phyloP scores from a whole-genome alignment of 441 rosid genomes.

The Gossypium gossypioides region DNA sequence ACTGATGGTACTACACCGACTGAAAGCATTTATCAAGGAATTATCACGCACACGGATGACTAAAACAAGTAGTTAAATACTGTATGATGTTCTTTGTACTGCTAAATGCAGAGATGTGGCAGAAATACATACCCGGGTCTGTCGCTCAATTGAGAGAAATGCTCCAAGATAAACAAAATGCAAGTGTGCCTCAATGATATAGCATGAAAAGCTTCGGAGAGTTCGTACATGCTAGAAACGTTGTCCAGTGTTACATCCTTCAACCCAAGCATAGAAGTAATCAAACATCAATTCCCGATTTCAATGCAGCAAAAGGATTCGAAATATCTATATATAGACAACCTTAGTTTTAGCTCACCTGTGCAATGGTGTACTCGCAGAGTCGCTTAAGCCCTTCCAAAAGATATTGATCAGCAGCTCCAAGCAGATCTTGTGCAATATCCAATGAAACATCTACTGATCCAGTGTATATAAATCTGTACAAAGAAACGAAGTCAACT shows the following conservation, averaged over 20 bases:
- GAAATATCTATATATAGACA: not conserved
- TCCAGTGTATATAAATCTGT: slow-evolving; percentile 94
- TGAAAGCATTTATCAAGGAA: not conserved
- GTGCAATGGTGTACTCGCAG: slow-evolving; percentile 91
- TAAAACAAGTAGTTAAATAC: not conserved
- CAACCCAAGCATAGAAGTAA: not conserved
- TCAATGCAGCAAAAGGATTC: slow-evolving; percentile 11
- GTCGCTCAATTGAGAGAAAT: slow-evolving; percentile 69
- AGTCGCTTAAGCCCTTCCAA: slow-evolving; percentile 92
- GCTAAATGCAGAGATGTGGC: not conserved
- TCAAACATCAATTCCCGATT: slow-evolving; percentile 14
- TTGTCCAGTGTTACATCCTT: slow-evolving; percentile 87
- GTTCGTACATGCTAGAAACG: slow-evolving; percentile 87
- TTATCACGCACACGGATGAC: not conserved
- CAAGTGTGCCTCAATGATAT: slow-evolving; percentile 82
- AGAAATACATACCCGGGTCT: slow-evolving; percentile 54
- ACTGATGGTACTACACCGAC: not conserved
- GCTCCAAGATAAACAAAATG: slow-evolving; percentile 87
- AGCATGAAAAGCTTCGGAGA: slow-evolving; percentile 94
- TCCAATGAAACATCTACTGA: slow-evolving; percentile 72
- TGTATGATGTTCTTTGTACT: not conserved
- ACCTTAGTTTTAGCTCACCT: slow-evolving; percentile 41
- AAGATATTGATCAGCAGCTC: slow-evolving; percentile 98
- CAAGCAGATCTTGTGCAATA: slow-evolving; percentile 89
- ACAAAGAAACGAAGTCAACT: slow-evolving; percentile 11